Evolutionary conservation across 2,329 filamentous ascomycete species (phyloP).

Genomic region (Diatrype stigma): DNA sequence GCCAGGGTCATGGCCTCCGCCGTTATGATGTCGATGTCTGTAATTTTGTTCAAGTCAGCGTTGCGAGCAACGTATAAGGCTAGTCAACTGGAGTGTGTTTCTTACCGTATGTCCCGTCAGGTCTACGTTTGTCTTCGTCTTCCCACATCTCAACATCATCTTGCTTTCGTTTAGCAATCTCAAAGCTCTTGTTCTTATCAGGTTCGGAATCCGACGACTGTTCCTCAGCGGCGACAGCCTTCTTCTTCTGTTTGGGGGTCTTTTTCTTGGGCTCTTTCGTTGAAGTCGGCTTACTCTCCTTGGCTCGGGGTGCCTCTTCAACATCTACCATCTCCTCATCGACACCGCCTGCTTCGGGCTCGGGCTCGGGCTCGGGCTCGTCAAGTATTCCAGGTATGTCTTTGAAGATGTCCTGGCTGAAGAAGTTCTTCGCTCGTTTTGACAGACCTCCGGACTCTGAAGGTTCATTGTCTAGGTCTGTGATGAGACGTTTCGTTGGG

Average conservation of each 20-base stretch:
- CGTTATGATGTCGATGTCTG: constrained; percentile 97
- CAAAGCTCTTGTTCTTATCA: constrained; percentile 50
- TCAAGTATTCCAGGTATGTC: constrained; percentile 67
- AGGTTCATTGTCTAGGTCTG: constrained; percentile 55
- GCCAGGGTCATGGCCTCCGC: constrained; percentile 98
- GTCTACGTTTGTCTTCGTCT: constrained; percentile 56
- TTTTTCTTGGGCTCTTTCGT: constrained; percentile 23
- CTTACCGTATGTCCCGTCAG: constrained; percentile 60
- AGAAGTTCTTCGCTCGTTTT: constrained; percentile 81
- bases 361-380: constrained; percentile 40
- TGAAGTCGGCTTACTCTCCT: constrained; percentile 5
- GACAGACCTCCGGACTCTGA: constrained; percentile 62
- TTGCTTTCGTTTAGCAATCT: constrained; percentile 52
- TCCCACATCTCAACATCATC: constrained; percentile 57
- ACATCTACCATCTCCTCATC: constrained; percentile 27
- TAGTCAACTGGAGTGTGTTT: neutral
- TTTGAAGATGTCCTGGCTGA: constrained; percentile 92
- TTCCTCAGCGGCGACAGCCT: constrained; percentile 11
- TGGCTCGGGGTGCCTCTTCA: constrained; percentile 21
- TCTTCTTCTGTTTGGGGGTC: constrained; percentile 16
- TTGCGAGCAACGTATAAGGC: neutral
- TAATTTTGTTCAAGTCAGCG: constrained; percentile 23
- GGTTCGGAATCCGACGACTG: constrained; percentile 26
- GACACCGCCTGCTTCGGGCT: constrained; percentile 22
- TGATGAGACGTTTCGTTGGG: constrained; percentile 50